Evolutionary conservation across 257 asterid species (phyloP).

Genomic region (Fraxinus quadrangulata): DNA sequence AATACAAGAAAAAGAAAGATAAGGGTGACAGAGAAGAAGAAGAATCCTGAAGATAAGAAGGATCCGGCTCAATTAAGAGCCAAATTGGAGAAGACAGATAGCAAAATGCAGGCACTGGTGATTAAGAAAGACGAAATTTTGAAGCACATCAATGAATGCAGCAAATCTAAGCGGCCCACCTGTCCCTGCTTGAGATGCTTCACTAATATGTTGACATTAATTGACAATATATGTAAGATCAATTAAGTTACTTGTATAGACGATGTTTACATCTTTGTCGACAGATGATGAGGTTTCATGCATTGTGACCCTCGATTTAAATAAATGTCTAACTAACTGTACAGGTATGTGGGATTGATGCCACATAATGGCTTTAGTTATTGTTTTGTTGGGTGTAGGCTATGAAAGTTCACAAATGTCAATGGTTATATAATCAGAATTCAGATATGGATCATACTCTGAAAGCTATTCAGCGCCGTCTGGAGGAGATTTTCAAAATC

Average conservation of each 20-base stretch:
- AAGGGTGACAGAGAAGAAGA: constrained; percentile 37
- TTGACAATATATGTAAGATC: too few relatives aligned
- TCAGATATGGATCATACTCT: background rate
- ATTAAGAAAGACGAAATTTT: constrained; percentile 37
- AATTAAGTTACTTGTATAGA: too few relatives aligned
- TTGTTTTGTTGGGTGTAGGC: background rate
- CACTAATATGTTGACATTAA: background rate
- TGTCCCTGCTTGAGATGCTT: constrained; percentile 7
- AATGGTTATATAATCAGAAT: background rate
- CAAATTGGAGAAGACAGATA: constrained; percentile 36
- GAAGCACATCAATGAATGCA: constrained; percentile 32
- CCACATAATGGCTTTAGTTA: background rate
- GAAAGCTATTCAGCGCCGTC: too few relatives aligned
- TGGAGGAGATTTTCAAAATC: too few relatives aligned
- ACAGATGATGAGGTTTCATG: too few relatives aligned
- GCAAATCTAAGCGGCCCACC: constrained; percentile 19
- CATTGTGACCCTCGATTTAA: too few relatives aligned
- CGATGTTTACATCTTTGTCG: too few relatives aligned
- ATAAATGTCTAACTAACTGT: too few relatives aligned
- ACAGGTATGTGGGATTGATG: background rate
- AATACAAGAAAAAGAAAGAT: constrained; percentile 35
- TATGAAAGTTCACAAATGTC: too few relatives aligned
- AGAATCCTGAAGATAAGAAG: constrained; percentile 49
- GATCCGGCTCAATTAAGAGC: constrained; percentile 37
- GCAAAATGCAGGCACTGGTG: constrained; percentile 35